A percentile compares a stretch with the other conserved stretches of the same genome.
Conservation (phyloP, 2,329 filamentous ascomycete species). For the Apiospora rasikravindrae region DNA sequence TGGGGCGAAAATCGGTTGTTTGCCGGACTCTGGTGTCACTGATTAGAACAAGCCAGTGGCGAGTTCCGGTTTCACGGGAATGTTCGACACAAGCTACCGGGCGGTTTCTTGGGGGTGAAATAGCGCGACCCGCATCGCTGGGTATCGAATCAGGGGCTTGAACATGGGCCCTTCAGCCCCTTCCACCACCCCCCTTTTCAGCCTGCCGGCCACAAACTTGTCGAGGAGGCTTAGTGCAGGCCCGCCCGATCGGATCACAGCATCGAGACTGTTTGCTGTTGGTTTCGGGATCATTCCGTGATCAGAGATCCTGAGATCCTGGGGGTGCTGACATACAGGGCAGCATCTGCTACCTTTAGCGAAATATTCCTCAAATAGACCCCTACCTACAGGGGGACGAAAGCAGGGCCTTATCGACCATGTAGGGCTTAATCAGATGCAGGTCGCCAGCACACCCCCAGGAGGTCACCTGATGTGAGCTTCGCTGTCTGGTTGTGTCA, state of each 20-base stretch:
- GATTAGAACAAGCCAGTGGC: not conserved
- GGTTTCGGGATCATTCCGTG: not conserved
- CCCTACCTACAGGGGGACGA: not conserved
- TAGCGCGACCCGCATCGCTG: not conserved
- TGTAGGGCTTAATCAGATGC: not conserved
- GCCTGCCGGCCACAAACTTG: not conserved
- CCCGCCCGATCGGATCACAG: slow-evolving; percentile 3
- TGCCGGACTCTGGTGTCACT: no score
- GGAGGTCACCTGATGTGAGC: not conserved
- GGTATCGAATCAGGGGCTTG: not conserved
- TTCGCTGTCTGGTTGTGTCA: not conserved
- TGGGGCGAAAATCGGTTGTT: not conserved
- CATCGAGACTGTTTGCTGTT: not conserved
- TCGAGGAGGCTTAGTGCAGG: not conserved
- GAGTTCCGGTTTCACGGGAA: not conserved
- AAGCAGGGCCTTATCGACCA: not conserved
- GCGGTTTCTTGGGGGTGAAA: not conserved
- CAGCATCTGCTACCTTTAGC: not conserved
- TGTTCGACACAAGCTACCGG: not conserved
- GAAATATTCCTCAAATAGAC: not conserved
- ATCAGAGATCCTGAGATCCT: not conserved
- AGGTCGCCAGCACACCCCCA: not conserved
- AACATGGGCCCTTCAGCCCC: not conserved
- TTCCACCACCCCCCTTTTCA: not conserved
- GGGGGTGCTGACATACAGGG: not conserved